Evolutionary conservation across 441 rosid species (phyloP).

Genomic region (Adansonia rubrostipa): DNA sequence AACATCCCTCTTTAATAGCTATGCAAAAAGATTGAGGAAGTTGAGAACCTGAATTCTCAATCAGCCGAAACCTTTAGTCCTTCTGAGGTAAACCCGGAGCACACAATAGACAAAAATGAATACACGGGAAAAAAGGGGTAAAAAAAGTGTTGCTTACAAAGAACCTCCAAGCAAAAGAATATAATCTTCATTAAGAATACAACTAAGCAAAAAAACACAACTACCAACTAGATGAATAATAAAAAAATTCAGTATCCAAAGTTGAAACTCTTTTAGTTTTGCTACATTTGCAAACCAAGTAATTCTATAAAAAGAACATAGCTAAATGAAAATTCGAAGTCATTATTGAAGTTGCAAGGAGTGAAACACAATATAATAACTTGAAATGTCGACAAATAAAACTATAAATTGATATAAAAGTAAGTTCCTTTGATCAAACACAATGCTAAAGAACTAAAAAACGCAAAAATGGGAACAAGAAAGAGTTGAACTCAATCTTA

Average conservation of each 20-base stretch:
- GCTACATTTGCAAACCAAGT: neutral
- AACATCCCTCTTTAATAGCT: conserved; percentile 16
- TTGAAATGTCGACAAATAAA: neutral
- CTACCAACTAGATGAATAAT: neutral
- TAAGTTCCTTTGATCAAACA: conserved; percentile 7
- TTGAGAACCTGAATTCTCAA: conserved; percentile 19
- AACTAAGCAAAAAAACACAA: neutral
- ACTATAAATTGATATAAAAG: neutral
- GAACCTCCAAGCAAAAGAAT: neutral
- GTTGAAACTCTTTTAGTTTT: neutral
- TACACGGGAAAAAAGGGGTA: neutral
- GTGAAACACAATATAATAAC: neutral
- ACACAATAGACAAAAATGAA: neutral
- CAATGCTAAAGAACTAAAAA: neutral
- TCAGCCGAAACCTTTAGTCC: neutral
- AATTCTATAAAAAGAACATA: conserved; percentile 14
- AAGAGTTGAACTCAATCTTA: conserved; percentile 28
- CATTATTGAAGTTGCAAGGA: conserved; percentile 13
- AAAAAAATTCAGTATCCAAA: neutral
- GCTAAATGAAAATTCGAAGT: neutral
- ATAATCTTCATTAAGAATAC: neutral
- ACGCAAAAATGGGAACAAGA: conserved; percentile 2
- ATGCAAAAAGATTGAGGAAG: conserved; percentile 14
- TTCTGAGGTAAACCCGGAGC: neutral
- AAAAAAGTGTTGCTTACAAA: neutral